phyloP scores from a whole-genome alignment of 2,329 filamentous ascomycete genomes.

The Alternaria viburni region DNA sequence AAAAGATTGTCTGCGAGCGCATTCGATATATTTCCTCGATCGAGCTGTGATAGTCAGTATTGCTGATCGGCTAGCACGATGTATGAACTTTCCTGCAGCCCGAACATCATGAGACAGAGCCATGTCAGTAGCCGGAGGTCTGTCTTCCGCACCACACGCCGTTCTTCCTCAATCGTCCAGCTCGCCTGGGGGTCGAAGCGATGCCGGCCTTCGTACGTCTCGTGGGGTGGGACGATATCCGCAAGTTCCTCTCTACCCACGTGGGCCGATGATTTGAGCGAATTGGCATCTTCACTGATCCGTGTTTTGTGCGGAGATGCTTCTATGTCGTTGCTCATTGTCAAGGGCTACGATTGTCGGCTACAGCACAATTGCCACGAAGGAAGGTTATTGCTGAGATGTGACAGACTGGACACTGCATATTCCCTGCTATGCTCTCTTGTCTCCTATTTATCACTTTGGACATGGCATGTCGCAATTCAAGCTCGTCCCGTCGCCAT shows the following conservation, averaged over 20 bases:
- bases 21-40: conserved; percentile 52
- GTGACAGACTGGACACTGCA: not conserved
- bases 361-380: not conserved
- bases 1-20: conserved; percentile 41
- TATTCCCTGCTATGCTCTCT: not conserved
- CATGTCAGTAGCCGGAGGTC: conserved; percentile 35
- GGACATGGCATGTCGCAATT: conserved; percentile 31
- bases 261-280: conserved; percentile 29
- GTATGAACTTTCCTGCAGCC: conserved; percentile 17
- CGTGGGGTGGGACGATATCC: conserved; percentile 51
- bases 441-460: conserved; percentile 3
- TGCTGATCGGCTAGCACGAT: not conserved
- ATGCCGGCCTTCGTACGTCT: conserved; percentile 60
- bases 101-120: conserved; percentile 54
- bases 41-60: conserved; percentile 49
- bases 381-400: not conserved
- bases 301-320: conserved; percentile 16
- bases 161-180: conserved; percentile 65
- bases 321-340: conserved; percentile 37
- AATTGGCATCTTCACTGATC: conserved; percentile 32
- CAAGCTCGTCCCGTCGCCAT: conserved; percentile 10
- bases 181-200: conserved; percentile 62
- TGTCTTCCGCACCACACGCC: conserved; percentile 60
- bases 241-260: conserved; percentile 39
- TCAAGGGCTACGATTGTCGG: not conserved